Evolutionary conservation across 2,329 filamentous ascomycete species (phyloP), one percentile per base, ranked within the genome.

Genomic region (Penicillium decumbens): DNA sequence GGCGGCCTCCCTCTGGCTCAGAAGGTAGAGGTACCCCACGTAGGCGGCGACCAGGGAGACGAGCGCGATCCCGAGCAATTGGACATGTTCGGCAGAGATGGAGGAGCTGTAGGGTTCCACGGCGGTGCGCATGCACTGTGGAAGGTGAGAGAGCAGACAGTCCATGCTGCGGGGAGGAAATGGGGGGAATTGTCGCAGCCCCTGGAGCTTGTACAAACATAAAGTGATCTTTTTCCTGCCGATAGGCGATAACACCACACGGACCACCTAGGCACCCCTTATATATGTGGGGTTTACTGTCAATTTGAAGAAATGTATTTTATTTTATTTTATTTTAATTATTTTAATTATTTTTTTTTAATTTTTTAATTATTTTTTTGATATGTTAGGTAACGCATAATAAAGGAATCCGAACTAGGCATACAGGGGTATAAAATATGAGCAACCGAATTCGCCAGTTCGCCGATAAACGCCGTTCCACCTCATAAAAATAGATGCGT

Each of bases 31-130:
- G 47, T 67, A 69, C 51, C 64, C 64, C 38, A 64, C 56, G 54
- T 66, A 68, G 28, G 63, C 43, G 27, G 65, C 66, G 39, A 58
- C 41, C 35, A 70, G 40, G 41, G 68, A 67, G 52, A 63, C 50
- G 18, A 61, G 49, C 30, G 63, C 61, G 55, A 64, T 50, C 18
- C 58, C 58, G 28, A 66, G 49, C 45, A 54, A 43, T 33, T 58
- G 61, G 9, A 51, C 41, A 29, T 68, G 56, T 42, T 61, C 50
- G n/a, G 48, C n/a, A 20, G 45, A 53, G 1, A 53, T n/a, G 4
- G 41, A 42, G 10, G 53, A 47, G 3, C 45, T 49, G 18, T 64
- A 53, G 3, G 49, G 50, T 23, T 55, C 56, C 24, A 59, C 38
- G 40, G 63, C 18, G 12, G 57, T 48, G 29, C 52, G 58, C 23